These are phyloP conservation scores for Epichloe sylvatica DNA, from an alignment of 2,329 filamentous ascomycete species.

Conservation along the genomic window DNA sequence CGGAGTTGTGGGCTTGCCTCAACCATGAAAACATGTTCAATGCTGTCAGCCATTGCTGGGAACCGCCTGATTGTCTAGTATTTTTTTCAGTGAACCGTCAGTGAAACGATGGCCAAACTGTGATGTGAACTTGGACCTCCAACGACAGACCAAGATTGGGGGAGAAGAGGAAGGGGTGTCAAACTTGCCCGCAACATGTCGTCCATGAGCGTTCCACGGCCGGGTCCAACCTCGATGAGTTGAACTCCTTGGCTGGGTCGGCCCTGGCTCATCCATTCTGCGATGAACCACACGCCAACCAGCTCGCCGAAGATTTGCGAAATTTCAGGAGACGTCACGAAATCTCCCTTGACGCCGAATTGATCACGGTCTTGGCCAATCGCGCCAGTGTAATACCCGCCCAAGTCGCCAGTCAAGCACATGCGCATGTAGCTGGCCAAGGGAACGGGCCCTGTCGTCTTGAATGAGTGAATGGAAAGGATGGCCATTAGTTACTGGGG, in stretches of 20 bases:
- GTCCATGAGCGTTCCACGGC: conserved; percentile 90
- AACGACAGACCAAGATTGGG: background rate
- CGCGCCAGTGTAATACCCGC: conserved; percentile 83
- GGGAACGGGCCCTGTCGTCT: conserved; percentile 74
- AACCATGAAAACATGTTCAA: conserved; percentile 84
- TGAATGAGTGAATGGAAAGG: background rate
- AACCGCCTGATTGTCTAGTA: conserved; percentile 72
- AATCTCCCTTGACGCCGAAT: conserved; percentile 88
- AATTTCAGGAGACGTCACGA: conserved; percentile 94
- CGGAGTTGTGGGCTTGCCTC: conserved; percentile 79
- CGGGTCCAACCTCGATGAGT: conserved; percentile 86
- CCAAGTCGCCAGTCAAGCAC: conserved; percentile 80
- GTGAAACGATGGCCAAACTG: background rate
- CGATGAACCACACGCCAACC: conserved; percentile 84
- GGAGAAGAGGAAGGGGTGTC: background rate
- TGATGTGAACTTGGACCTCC: no score
- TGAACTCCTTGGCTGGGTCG: conserved; percentile 60
- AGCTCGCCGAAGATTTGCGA: conserved; percentile 95
- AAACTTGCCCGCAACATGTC: conserved; percentile 71
- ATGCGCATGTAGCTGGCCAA: conserved; percentile 96
- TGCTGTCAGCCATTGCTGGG: conserved; percentile 56
- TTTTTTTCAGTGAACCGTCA: background rate
- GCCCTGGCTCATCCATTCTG: conserved; percentile 93
- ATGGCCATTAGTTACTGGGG: background rate
- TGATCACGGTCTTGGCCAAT: conserved; percentile 59